Evolutionary conservation across 1,284 basidiomycete genomes (phyloP).

Genomic region (Boletus albobrunnescens): DNA sequence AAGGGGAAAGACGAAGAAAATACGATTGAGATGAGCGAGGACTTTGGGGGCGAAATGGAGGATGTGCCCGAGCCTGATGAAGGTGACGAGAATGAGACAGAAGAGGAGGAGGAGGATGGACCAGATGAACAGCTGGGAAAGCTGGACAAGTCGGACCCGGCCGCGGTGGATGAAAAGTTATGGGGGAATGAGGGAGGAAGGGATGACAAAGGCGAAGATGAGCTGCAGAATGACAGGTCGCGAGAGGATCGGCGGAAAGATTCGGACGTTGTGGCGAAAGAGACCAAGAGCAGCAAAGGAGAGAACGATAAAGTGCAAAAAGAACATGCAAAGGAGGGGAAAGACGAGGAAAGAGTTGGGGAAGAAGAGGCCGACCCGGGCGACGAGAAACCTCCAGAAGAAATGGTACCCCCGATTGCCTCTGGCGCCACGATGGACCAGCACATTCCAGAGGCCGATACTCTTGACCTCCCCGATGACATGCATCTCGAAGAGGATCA

Average conservation of each 20-base stretch:
- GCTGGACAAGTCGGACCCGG: slow-evolving; percentile 83
- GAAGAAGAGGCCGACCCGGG: slow-evolving; percentile 29
- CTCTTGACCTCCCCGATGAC: slow-evolving; percentile 82
- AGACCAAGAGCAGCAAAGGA: slow-evolving; percentile 34
- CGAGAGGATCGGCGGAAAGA: slow-evolving; percentile 43
- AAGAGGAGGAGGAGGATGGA: slow-evolving; percentile 58
- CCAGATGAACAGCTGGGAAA: slow-evolving; percentile 84
- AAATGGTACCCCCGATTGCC: slow-evolving; percentile 39
- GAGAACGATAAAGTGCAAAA: slow-evolving; percentile 33
- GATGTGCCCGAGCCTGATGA: slow-evolving; percentile 64
- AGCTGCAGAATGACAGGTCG: slow-evolving; percentile 53
- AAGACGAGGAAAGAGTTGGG: slow-evolving; percentile 35
- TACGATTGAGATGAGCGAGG: slow-evolving; percentile 72
- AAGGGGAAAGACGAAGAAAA: slow-evolving; percentile 62
- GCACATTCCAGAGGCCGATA: slow-evolving; percentile 69
- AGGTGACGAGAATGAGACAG: slow-evolving; percentile 47
- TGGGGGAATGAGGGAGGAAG: slow-evolving; percentile 81
- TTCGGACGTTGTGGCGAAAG: slow-evolving; percentile 74
- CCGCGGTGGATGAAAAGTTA: slow-evolving; percentile 91
- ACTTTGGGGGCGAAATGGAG: slow-evolving; percentile 80
- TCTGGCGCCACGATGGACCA: slow-evolving; percentile 70
- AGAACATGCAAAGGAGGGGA: slow-evolving; percentile 35
- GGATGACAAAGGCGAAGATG: slow-evolving; percentile 48
- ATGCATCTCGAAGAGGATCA: slow-evolving; percentile 57
- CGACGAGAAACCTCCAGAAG: slow-evolving; percentile 30